Conservation (phyloP, 176 grass and related monocot species). For the Triticum urartu region DNA sequence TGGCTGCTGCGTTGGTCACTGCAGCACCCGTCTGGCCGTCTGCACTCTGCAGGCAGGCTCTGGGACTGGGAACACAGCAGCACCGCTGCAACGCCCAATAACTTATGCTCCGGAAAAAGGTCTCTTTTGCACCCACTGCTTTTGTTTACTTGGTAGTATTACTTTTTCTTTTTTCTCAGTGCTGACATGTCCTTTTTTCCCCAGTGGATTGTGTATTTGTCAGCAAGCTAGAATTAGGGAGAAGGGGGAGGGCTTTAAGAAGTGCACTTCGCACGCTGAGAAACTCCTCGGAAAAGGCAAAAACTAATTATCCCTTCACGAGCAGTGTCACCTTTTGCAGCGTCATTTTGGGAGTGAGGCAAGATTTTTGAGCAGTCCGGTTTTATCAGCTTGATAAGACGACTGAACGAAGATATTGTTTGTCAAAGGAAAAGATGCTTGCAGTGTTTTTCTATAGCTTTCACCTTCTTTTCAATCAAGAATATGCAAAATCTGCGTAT, state of each 20-base stretch:
- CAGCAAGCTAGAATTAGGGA: conserved; percentile 12
- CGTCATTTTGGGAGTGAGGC: too few species aligned
- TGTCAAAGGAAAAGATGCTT: too few species aligned
- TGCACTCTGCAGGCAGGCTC: background rate
- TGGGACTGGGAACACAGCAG: background rate
- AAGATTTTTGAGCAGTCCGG: too few species aligned
- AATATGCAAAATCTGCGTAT: too few species aligned
- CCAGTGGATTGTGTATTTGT: conserved; percentile 16
- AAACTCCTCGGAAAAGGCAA: background rate
- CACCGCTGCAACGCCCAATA: background rate
- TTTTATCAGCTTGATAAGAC: too few species aligned
- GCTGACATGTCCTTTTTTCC: background rate
- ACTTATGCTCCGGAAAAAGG: background rate
- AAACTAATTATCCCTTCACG: background rate
- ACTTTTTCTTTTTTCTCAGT: background rate
- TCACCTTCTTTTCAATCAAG: too few species aligned
- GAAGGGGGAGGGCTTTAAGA: background rate
- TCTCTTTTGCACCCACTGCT: conserved; percentile 5
- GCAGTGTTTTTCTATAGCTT: too few species aligned
- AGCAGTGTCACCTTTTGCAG: background rate
- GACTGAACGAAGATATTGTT: too few species aligned
- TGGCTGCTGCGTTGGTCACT: conserved; percentile 17
- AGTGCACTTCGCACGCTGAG: background rate
- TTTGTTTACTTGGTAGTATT: background rate
- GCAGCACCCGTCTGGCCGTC: background rate